phyloP scores from a whole-genome alignment of 768 basidiomycete genomes.

The Boletus rubescentipes region DNA sequence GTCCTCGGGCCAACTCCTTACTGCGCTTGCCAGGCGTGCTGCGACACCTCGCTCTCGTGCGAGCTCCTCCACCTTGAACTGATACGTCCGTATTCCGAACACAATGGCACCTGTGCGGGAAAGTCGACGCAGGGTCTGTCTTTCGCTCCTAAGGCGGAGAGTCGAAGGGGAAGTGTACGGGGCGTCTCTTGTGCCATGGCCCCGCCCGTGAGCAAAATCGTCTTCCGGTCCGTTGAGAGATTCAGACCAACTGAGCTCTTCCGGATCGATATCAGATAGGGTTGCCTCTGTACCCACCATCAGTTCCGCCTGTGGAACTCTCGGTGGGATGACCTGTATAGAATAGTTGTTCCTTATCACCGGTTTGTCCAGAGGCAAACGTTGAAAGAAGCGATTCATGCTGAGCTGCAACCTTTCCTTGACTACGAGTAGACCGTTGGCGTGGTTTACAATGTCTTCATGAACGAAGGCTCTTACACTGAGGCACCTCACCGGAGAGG shows the following conservation, averaged over 20 bases:
- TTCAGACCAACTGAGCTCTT: conserved; percentile 65
- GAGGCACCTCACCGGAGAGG: conserved; percentile 60
- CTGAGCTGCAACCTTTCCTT: conserved; percentile 61
- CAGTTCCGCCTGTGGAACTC: neutral
- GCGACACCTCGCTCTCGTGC: conserved; percentile 58
- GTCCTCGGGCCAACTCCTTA: conserved; percentile 69
- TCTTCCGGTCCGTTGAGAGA: conserved; percentile 60
- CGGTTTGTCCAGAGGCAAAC: conserved; percentile 65
- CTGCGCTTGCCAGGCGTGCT: conserved; percentile 60
- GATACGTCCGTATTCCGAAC: conserved; percentile 72
- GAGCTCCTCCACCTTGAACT: conserved; percentile 54
- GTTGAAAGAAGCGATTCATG: conserved; percentile 71
- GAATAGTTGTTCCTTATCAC: conserved; percentile 72
- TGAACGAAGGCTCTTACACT: conserved; percentile 47
- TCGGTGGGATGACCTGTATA: conserved; percentile 38
- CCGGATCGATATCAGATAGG: conserved; percentile 46
- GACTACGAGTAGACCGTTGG: conserved; percentile 39
- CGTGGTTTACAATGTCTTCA: neutral
- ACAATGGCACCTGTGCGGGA: conserved; percentile 62
- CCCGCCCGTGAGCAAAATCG: conserved; percentile 29
- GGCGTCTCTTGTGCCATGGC: conserved; percentile 11
- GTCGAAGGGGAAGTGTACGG: conserved; percentile 36
- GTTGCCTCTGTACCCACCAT: conserved; percentile 14
- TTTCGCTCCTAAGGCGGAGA: conserved; percentile 59
- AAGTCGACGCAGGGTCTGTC: conserved; percentile 70